These are phyloP conservation scores for Phytophthora europaea DNA, from an alignment of 352 stramenopile genomes.

Conservation along the genomic window DNA sequence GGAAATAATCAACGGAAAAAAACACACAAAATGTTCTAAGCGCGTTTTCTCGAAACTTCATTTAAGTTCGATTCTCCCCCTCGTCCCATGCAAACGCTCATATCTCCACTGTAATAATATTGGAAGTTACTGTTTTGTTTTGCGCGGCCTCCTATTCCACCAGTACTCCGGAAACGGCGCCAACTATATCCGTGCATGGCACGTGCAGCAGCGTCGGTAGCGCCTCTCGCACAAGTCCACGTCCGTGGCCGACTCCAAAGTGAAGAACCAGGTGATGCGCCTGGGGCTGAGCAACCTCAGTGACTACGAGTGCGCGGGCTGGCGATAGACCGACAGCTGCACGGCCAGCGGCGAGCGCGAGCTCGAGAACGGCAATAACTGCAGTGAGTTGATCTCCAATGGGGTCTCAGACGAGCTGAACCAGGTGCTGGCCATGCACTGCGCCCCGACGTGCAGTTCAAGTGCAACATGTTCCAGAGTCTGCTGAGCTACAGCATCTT, in stretches of 20 bases:
- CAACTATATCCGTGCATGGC: no score
- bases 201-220: no score
- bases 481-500: constrained; percentile 65
- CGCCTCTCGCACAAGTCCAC: constrained; percentile 50
- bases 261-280: constrained; percentile 28
- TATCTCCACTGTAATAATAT: no score
- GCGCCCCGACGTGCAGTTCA: constrained; percentile 50
- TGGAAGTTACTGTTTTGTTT: no score
- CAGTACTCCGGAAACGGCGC: no score
- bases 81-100: no score
- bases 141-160: no score
- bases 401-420: constrained; percentile 47
- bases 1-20: no score
- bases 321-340: constrained; percentile 63
- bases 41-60: no score
- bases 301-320: constrained; percentile 71
- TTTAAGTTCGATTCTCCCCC: no score
- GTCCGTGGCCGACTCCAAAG: constrained; percentile 31
- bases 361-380: constrained; percentile 51
- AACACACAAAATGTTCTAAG: no score
- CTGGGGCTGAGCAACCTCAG: constrained; percentile 43
- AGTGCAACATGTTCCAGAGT: constrained; percentile 65
- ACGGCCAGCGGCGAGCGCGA: constrained; percentile 51
- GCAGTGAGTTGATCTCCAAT: constrained; percentile 45
- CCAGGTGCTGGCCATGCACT: constrained; percentile 70